Evolutionary conservation across 345 rosid species (phyloP).

Genomic region (Brassica nigra): DNA sequence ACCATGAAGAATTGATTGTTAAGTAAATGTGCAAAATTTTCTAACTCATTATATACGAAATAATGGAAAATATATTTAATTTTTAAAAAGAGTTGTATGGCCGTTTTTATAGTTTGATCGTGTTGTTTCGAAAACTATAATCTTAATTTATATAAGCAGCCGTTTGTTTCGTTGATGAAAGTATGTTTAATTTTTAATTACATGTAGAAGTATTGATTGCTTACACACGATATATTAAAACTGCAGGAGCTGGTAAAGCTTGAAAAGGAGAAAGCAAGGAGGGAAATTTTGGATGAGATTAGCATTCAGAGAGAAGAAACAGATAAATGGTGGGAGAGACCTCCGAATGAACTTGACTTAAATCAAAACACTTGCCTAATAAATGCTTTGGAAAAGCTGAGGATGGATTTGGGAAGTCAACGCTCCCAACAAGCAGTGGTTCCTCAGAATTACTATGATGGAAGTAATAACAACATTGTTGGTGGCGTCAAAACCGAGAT

Average conservation of each 20-base stretch:
- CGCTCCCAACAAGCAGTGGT: not conserved
- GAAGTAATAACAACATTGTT: not conserved
- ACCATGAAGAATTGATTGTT: not conserved
- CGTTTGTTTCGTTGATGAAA: not conserved
- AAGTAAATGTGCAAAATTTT: not conserved
- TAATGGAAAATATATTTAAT: not conserved
- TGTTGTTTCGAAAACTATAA: not conserved
- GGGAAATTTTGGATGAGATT: conserved; percentile 39
- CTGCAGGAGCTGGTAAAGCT: conserved; percentile 25
- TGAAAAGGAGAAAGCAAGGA: conserved; percentile 47
- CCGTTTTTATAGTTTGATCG: not conserved
- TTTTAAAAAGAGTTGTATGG: not conserved
- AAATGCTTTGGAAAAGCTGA: conserved; percentile 43
- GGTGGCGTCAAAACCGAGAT: not conserved
- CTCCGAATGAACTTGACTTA: conserved; percentile 39
- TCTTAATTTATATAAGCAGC: not conserved
- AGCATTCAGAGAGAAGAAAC: conserved; percentile 21
- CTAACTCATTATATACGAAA: not conserved
- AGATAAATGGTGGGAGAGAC: conserved; percentile 57
- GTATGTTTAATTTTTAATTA: not conserved
- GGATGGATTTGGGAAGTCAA: conserved; percentile 38
- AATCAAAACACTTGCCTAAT: conserved; percentile 43
- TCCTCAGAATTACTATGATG: not conserved
- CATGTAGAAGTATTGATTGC: not conserved
- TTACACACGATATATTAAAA: not conserved